Evolutionary conservation across 306 rosid species (phyloP).

Genomic region (Ormosia emarginata): DNA sequence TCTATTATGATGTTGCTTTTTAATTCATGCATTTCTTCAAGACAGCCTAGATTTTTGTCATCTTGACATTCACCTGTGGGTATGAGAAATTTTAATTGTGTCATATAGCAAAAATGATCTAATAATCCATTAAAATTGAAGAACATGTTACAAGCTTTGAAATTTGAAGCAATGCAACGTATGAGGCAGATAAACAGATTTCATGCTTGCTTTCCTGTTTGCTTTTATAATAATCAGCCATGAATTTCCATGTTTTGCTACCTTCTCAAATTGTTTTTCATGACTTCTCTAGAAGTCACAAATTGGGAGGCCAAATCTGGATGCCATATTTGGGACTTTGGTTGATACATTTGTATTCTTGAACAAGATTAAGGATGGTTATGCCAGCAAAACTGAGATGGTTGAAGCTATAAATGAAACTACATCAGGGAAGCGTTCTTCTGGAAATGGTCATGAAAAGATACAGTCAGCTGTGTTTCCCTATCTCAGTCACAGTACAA

Average conservation of each 20-base stretch:
- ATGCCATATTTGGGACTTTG: constrained; percentile 82
- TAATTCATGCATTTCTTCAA: constrained; percentile 7
- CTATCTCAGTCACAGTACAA: no score
- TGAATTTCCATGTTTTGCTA: constrained; percentile 8
- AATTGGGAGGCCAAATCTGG: constrained; percentile 69
- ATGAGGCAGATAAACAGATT: not conserved
- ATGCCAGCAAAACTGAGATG: constrained; percentile 94
- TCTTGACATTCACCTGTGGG: not conserved
- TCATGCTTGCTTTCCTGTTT: not conserved
- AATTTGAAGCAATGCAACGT: not conserved
- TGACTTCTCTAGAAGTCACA: constrained; percentile 67
- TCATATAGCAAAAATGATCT: not conserved
- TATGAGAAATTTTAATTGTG: not conserved
- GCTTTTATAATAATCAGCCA: constrained; percentile 6
- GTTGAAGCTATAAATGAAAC: constrained; percentile 85
- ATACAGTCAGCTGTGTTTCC: constrained; percentile 78
- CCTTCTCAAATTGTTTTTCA: constrained; percentile 21
- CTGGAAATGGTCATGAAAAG: constrained; percentile 87
- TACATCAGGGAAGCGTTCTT: constrained; percentile 76
- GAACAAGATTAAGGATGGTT: constrained; percentile 91
- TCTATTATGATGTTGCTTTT: not conserved
- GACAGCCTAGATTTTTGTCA: not conserved
- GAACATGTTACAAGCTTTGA: not conserved
- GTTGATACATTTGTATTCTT: constrained; percentile 88
- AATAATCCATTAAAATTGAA: not conserved